Base-by-base conservation (phyloP, 176 grass and related monocot species). In the Zizania latifolia region DNA sequence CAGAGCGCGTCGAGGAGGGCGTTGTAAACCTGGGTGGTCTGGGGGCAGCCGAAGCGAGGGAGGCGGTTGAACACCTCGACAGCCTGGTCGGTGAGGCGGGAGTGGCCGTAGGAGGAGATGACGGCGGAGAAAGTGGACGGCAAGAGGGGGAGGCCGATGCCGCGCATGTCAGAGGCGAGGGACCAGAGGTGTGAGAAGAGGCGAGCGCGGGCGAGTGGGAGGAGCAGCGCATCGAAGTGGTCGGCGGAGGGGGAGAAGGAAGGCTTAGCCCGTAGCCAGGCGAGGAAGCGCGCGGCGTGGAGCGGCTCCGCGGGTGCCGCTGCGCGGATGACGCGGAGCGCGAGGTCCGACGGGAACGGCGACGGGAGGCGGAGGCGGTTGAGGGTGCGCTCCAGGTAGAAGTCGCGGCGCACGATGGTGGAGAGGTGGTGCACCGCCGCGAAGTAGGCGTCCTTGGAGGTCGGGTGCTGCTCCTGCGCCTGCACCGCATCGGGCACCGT, bases 301-400 rank as follows among this genome's bases (percentile, higher is more conserved):
- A 94, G 88, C 4, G 94, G 89, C 39, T 82, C 80, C 13, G 88
- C n/a, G n/a, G 88, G 78, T 10, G 91, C 86, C 8, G 94, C 78
- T 32, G 84, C 81, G 21, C 89, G 86, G 74, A 92, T 55, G 43
- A 97, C 86, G 75, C 90, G 94, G 70, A 97, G 81, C 62, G 83
- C 94, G 11, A 97, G 84, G 57, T 98, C 94, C 6, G 86, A 38
- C 29, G 91, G 81, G 75, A 93, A 88, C 4, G 90, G 88, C n/a
- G 86, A 83, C 17, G 94, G 91, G 70, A 98, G 84, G 81, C 86
- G 90, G 69, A 98, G 88, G 61, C 91, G 88, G 78, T 91, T 87
- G 37, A 98, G 82, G 17, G 94, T 98, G 65, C 89, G 91, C 88
- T 98, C 89, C 45, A 98, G 84, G 78, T 98, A 98, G 94, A 94